Evolutionary conservation across 108 stramenopile genomes (phyloP), one percentile per base, ranked within the genome.

Genomic region (Cyclotella baltica): DNA sequence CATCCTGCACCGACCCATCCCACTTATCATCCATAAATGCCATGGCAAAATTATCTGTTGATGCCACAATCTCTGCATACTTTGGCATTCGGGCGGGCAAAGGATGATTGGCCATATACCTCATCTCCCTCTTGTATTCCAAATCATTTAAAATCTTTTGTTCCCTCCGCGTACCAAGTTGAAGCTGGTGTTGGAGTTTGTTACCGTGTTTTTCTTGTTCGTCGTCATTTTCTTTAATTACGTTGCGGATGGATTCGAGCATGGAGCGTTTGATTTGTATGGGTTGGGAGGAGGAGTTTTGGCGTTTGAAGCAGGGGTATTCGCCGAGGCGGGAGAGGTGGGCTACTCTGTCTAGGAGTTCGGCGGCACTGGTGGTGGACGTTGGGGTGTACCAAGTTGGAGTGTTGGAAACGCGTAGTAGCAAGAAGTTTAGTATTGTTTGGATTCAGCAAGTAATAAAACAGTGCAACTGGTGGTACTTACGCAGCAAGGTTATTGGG

Each of bases 401-500:
- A n/a, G n/a, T n/a, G n/a, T n/a, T n/a, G n/a, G n/a, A n/a, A n/a
- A n/a, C n/a, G n/a, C n/a, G n/a, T n/a, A n/a, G n/a, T n/a, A n/a
- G n/a, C n/a, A n/a, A n/a, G n/a, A n/a, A n/a, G n/a, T n/a, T n/a
- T n/a, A n/a, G n/a, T n/a, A n/a, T n/a, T n/a, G n/a, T n/a, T n/a
- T n/a, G n/a, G n/a, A n/a, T n/a, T n/a, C n/a, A n/a, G n/a, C n/a
- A n/a, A n/a, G n/a, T n/a, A n/a, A n/a, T n/a, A n/a, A n/a, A n/a
- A n/a, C n/a, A n/a, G n/a, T n/a, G n/a, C n/a, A n/a, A n/a, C n/a
- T n/a, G n/a, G n/a, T n/a, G n/a, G n/a, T n/a, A n/a, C n/a, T n/a
- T n/a, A n/a, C n/a, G 89, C 88, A 15, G 85, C 88, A 40, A 94
- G 66, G 38, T 73, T 76, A 11, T 47, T 23, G 6, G 85, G 52